Evolutionary conservation across 164 flowering plant genomes (phyloP).

Genomic region (Aristolochia fimbriata): DNA sequence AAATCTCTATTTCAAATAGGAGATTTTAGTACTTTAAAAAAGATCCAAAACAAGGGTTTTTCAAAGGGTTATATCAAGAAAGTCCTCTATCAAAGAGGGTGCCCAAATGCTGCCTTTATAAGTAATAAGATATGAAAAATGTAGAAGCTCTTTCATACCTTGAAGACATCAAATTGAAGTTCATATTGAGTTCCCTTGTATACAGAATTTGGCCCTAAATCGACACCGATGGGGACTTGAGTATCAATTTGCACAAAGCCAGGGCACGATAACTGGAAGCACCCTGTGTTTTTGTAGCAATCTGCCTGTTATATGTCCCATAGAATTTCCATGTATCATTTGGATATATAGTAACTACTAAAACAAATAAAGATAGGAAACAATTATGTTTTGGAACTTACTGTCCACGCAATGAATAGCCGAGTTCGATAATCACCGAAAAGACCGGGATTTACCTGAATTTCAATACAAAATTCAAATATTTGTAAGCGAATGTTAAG

Average conservation of each 20-base stretch:
- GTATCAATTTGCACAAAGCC: neutral
- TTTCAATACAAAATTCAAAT: no score
- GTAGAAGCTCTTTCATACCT: neutral
- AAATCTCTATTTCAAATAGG: no score
- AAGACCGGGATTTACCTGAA: neutral
- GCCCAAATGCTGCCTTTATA: no score
- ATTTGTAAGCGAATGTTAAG: no score
- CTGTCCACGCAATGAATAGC: neutral
- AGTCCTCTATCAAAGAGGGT: no score
- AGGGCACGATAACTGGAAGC: neutral
- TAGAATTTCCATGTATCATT: neutral
- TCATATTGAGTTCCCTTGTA: neutral
- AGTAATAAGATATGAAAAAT: no score
- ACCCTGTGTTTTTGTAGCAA: neutral
- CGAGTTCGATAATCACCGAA: neutral
- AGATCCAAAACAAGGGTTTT: no score
- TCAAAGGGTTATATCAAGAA: no score
- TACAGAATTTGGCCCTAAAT: neutral
- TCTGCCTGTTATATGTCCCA: neutral
- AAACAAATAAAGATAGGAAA: neutral
- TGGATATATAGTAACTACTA: neutral
- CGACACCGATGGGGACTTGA: neutral
- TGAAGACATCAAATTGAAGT: neutral
- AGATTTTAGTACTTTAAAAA: no score
- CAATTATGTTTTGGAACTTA: neutral